Evolutionary conservation across 2,329 filamentous ascomycete genomes (phyloP).

Genomic region (Fusarium domesticum): DNA sequence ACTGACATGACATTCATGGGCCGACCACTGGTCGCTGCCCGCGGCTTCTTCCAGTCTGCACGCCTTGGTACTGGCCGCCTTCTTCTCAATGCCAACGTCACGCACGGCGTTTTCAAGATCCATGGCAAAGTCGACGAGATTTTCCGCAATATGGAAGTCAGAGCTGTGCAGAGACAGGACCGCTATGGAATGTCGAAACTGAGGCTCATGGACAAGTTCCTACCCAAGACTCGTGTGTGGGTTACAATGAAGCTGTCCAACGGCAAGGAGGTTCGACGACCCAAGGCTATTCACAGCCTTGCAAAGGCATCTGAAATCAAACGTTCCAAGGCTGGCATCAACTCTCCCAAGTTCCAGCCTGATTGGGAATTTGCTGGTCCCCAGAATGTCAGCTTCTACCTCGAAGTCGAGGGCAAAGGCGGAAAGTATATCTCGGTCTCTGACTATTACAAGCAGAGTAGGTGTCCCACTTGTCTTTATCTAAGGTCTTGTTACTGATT

Average conservation of each 20-base stretch:
- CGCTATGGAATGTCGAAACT: conserved; percentile 15
- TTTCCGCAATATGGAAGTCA: conserved; percentile 28
- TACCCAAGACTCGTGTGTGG: conserved; percentile 39
- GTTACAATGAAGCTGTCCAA: conserved; percentile 33
- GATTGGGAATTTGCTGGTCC: conserved; percentile 34
- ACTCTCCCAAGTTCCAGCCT: conserved; percentile 23
- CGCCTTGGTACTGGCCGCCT: conserved; percentile 52
- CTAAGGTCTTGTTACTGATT: conserved; percentile 5
- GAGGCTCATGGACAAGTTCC: conserved; percentile 35
- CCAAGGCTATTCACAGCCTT: conserved; percentile 32
- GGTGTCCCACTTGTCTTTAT: neutral
- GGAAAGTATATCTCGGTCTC: conserved; percentile 37
- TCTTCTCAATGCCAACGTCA: conserved; percentile 55
- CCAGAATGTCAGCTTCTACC: conserved; percentile 32
- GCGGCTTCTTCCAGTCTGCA: conserved; percentile 56
- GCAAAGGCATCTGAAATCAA: conserved; percentile 25
- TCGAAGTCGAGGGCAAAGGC: conserved; percentile 24
- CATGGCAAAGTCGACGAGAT: conserved; percentile 36
- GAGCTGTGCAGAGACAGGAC: conserved; percentile 11
- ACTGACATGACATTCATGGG: conserved; percentile 27
- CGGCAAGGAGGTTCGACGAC: conserved; percentile 30
- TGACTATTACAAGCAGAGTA: conserved; percentile 46
- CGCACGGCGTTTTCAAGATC: conserved; percentile 51
- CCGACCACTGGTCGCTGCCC: conserved; percentile 40
- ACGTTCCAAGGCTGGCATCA: conserved; percentile 10